phyloP scores from a whole-genome alignment of 208 protist genomes.

The Acanthamoeba lenticulata region DNA sequence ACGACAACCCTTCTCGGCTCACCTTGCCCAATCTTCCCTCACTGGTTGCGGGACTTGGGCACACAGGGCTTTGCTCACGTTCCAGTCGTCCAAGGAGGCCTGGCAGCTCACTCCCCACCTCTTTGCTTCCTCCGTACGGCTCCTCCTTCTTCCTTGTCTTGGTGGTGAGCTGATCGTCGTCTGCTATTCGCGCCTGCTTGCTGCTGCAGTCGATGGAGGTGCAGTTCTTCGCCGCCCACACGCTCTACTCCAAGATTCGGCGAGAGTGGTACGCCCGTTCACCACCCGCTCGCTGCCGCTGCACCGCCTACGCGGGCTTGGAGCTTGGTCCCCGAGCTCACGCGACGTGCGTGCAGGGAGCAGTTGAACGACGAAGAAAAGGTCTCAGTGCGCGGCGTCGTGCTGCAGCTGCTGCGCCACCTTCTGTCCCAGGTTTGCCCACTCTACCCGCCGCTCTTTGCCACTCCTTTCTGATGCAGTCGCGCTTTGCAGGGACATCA shows the following conservation, averaged over 20 bases:
- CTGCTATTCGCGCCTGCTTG: neutral
- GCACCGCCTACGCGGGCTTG: neutral
- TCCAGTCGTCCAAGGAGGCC: conserved; percentile 17
- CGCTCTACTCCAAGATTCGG: conserved; percentile 39
- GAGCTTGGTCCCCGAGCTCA: too few relatives aligned
- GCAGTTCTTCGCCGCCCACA: conserved; percentile 59
- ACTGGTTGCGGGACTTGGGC: neutral
- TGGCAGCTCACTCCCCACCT: conserved; percentile 14
- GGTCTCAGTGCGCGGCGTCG: neutral
- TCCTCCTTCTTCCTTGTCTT: neutral
- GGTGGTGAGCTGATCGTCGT: neutral
- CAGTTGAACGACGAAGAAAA: neutral
- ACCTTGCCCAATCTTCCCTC: neutral
- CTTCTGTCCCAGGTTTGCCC: neutral
- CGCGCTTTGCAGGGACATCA: neutral
- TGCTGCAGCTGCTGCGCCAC: conserved; percentile 17
- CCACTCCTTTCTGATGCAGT: neutral
- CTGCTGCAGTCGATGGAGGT: neutral
- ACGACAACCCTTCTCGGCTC: neutral
- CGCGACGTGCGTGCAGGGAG: neutral
- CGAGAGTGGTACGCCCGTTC: neutral
- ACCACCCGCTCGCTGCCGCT: neutral
- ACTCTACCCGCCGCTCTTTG: neutral
- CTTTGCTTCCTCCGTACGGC: neutral
- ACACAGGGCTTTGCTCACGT: neutral